phyloP scores from a whole-genome alignment of 371 early-diverging fungal species.

The Sporodiniella umbellata region DNA sequence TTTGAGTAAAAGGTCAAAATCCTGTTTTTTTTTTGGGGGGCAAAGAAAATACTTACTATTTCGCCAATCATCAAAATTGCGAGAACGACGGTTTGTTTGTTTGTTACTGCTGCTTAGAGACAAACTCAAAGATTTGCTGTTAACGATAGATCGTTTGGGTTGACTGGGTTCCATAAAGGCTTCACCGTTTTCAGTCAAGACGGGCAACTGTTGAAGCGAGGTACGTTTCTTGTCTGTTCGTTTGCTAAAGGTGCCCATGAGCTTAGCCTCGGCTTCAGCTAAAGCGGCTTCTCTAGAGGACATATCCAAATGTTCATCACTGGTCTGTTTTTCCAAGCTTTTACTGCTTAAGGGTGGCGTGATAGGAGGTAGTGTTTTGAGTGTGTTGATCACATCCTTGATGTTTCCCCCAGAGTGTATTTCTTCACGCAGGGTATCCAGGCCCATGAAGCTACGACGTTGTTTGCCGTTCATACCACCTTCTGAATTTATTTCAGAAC shows the following conservation, averaged over 20 bases:
- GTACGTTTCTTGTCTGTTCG: conserved; percentile 26
- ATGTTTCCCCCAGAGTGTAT: conserved; percentile 40
- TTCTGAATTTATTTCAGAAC: conserved; percentile 39
- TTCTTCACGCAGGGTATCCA: conserved; percentile 25
- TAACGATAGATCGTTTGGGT: conserved; percentile 10
- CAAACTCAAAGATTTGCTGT: conserved; percentile 23
- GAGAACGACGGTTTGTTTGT: conserved; percentile 35
- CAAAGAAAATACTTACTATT: conserved; percentile 17
- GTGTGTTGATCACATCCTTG: conserved; percentile 53
- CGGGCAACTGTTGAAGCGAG: conserved; percentile 41
- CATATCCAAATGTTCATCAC: conserved; percentile 29
- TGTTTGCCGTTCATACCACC: not conserved
- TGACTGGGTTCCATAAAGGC: conserved; percentile 13
- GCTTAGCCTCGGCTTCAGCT: conserved; percentile 51
- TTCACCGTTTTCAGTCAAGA: conserved; percentile 33
- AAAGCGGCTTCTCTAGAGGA: conserved; percentile 43
- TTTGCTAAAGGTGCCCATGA: conserved; percentile 46
- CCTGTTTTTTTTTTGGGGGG: not conserved
- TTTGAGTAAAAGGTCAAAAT: not conserved
- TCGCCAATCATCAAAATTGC: conserved; percentile 49
- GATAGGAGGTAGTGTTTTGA: conserved; percentile 50
- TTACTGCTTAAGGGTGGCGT: conserved; percentile 5
- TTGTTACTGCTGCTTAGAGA: conserved; percentile 22
- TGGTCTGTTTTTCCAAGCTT: conserved; percentile 9
- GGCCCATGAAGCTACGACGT: conserved; percentile 10